Evolutionary conservation across 345 rosid genomes (phyloP), one percentile per base, ranked within the genome.

Genomic region (Excoecaria agallocha): DNA sequence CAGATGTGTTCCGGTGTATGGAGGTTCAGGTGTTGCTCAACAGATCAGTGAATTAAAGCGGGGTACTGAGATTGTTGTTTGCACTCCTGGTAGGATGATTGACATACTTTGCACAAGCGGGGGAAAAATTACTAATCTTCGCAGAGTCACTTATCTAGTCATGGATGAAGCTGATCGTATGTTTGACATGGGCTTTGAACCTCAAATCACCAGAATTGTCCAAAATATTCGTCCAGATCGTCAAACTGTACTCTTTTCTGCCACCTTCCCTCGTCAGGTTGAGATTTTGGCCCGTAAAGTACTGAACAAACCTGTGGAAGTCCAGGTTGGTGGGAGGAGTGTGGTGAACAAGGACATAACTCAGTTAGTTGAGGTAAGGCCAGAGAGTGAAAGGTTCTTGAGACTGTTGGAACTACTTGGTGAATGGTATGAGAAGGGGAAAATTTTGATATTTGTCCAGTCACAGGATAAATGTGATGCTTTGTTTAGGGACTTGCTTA

Each of bases 121-220:
- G 52, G 99, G 98, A 4, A 91, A 94, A 85, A 93, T 93, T 74
- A 87, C 94, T 8, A 94, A 94, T 81, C 86, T 94, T 74, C 87
- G 89, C 12, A 86, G 98, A 74, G 99, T 90, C 73, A 91, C 98
- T 8, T 91, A 86, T 78, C 82, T 94, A 70, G 98, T 91, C 61
- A 88, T 94, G 98, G 98, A 95, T 83, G 99, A 95, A 86, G 97
- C 99, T 22, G 99, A 93, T 86, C 85, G 98, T 66, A 95, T 95
- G 99, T 93, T 93, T 79, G 99, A 95, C 87, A 91, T 91, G 98
- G 98, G 99, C 22, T 93, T 93, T 80, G 98, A 93, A 83, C 97
- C 98, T 68, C 99, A 93, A 68, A 95, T 93, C 63, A 91, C 96
- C 66, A 85, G 97, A 72, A 90, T 93, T 78, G 94, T 95, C 69